phyloP scores from a whole-genome alignment of 225 moss, liverwort and hornwort genomes.

The Thuidium tamariscinum region DNA sequence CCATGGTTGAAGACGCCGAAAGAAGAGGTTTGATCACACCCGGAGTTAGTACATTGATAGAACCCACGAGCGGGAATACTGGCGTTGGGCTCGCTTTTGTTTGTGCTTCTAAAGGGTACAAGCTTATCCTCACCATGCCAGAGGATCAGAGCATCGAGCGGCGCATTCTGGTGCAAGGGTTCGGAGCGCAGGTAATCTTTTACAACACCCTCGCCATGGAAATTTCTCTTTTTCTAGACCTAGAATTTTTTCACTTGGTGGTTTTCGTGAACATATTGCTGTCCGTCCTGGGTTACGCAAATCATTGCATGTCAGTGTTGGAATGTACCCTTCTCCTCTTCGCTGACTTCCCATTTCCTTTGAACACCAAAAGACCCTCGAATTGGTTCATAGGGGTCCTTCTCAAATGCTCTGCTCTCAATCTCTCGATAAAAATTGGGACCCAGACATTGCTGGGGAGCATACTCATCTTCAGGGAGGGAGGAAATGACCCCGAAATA shows the following conservation, averaged over 20 bases:
- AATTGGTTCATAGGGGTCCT: not conserved
- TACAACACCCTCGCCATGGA: not conserved
- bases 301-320: not conserved
- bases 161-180: slow-evolving; percentile 54
- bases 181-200: slow-evolving; percentile 52
- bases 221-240: not conserved
- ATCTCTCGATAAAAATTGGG: not conserved
- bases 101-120: slow-evolving; percentile 59
- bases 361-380: not conserved
- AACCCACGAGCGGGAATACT: slow-evolving; percentile 67
- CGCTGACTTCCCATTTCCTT: not conserved
- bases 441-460: not conserved
- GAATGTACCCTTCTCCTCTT: not conserved
- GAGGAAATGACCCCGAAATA: not conserved
- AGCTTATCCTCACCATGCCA: slow-evolving; percentile 69
- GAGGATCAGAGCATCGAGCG: slow-evolving; percentile 69
- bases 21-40: slow-evolving; percentile 43
- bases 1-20: slow-evolving; percentile 73
- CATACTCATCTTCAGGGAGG: not conserved
- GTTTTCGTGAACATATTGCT: not conserved
- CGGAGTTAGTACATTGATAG: slow-evolving; percentile 50
- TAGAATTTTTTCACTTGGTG: not conserved
- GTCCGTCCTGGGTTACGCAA: not conserved
- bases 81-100: slow-evolving; percentile 70
- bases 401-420: not conserved